Evolutionary conservation across 305 asterid species (phyloP).

Genomic region (Fraxinus albicans): DNA sequence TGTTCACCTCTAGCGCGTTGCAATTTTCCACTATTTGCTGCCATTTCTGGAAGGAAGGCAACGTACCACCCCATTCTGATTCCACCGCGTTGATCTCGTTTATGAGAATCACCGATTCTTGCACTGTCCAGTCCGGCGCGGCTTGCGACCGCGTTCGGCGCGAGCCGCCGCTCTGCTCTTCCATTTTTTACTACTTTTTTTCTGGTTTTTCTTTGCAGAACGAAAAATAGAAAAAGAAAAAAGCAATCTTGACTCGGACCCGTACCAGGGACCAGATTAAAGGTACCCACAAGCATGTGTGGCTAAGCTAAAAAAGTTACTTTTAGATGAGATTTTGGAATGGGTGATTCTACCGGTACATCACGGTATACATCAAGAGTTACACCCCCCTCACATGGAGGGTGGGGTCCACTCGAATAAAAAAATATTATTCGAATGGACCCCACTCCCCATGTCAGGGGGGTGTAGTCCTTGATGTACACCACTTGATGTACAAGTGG

Average conservation of each 20-base stretch:
- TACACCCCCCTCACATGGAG: no score
- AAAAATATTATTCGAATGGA: no score
- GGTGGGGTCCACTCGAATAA: no score
- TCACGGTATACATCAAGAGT: no score
- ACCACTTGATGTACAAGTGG: no score
- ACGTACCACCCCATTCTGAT: slow-evolving; percentile 67
- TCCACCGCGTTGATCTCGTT: slow-evolving; percentile 77
- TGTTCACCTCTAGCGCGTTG: slow-evolving; percentile 55
- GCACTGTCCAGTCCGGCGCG: slow-evolving; percentile 78
- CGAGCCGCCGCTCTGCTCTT: slow-evolving; percentile 42
- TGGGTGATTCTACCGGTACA: no score
- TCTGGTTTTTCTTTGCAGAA: neutral
- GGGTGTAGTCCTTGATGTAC: no score
- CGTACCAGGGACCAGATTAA: no score
- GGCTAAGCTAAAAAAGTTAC: no score
- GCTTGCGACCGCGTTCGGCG: slow-evolving; percentile 83
- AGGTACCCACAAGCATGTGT: no score
- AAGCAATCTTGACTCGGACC: neutral
- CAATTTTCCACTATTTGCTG: slow-evolving; percentile 86
- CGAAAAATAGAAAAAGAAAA: neutral
- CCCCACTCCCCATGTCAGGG: no score
- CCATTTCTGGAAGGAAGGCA: slow-evolving; percentile 94
- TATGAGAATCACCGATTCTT: slow-evolving; percentile 63
- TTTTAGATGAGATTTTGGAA: no score
- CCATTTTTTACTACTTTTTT: slow-evolving; percentile 30